Percentiles rank a stretch among this genome's conserved stretches.
Conservation (phyloP, 2,329 filamentous ascomycete genomes). For the Coniochaeta hoffmannii region DNA sequence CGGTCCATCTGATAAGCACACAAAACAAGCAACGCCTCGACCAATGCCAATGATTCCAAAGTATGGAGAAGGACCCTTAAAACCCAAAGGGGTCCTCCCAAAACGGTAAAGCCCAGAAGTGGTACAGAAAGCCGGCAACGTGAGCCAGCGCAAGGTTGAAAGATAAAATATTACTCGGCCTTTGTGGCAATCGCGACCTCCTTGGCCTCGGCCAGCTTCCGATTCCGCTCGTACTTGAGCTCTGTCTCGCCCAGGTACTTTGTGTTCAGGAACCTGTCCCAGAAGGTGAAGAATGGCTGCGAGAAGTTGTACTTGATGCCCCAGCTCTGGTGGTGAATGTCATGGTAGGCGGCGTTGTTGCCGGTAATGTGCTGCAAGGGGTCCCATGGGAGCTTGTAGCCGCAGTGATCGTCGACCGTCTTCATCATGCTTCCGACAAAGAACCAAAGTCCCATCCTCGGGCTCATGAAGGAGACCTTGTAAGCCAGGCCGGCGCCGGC, state of each 20-base stretch:
- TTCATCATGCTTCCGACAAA: slow-evolving; percentile 88
- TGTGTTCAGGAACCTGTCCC: slow-evolving; percentile 78
- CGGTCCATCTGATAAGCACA: background rate
- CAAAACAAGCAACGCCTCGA: background rate
- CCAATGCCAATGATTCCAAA: background rate
- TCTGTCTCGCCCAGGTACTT: slow-evolving; percentile 64
- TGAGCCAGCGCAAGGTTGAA: background rate
- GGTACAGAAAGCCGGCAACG: background rate
- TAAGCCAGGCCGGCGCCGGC: slow-evolving; percentile 79
- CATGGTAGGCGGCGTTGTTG: slow-evolving; percentile 95
- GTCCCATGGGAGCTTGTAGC: slow-evolving; percentile 93
- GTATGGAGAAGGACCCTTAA: background rate
- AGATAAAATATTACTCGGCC: background rate
- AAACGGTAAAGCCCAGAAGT: background rate
- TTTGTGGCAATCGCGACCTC: slow-evolving; percentile 16
- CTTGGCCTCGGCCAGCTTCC: slow-evolving; percentile 31
- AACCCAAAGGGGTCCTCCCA: background rate
- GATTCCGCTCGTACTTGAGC: slow-evolving; percentile 33
- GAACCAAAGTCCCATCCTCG: slow-evolving; percentile 81
- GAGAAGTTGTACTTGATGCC: slow-evolving; percentile 95
- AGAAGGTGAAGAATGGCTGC: slow-evolving; percentile 92
- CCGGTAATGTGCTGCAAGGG: slow-evolving; percentile 84
- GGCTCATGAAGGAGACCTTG: slow-evolving; percentile 73
- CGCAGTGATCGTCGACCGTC: slow-evolving; percentile 96
- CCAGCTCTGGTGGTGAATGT: slow-evolving; percentile 98